These are phyloP conservation scores for Vanrija humicola DNA, from an alignment of 1,284 basidiomycete genomes.

Conservation along the genomic window DNA sequence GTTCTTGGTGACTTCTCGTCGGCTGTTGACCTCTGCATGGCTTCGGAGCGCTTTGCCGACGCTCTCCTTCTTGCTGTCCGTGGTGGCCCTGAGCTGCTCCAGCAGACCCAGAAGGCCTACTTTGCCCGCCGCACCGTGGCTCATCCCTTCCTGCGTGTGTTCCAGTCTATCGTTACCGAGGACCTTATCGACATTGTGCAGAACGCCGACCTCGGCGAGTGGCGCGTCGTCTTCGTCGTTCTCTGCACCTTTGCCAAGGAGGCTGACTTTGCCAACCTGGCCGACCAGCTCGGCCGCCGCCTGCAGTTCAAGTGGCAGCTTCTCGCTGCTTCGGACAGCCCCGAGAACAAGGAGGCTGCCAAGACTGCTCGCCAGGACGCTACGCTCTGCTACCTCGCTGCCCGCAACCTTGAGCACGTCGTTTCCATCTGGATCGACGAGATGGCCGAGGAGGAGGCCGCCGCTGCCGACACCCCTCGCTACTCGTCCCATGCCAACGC, in stretches of 20 bases:
- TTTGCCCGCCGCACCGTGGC: slow-evolving; percentile 75
- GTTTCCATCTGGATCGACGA: slow-evolving; percentile 92
- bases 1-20: slow-evolving; percentile 92
- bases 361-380: slow-evolving; percentile 78
- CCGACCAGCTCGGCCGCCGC: slow-evolving; percentile 87
- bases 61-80: slow-evolving; percentile 89
- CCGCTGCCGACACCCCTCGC: slow-evolving; percentile 51
- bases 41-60: slow-evolving; percentile 85
- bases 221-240: slow-evolving; percentile 96
- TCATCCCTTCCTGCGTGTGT: slow-evolving; percentile 85
- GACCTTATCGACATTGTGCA: slow-evolving; percentile 91
- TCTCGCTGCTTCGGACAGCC: slow-evolving; percentile 54
- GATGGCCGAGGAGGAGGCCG: slow-evolving; percentile 75
- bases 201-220: slow-evolving; percentile 90
- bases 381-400: slow-evolving; percentile 86
- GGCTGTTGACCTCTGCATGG: slow-evolving; percentile 87
- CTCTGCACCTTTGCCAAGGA: slow-evolving; percentile 87
- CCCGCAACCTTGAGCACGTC: slow-evolving; percentile 81
- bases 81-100: slow-evolving; percentile 84
- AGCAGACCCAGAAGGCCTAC: slow-evolving; percentile 87
- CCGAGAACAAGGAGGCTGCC: slow-evolving; percentile 51
- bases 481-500: slow-evolving; percentile 86
- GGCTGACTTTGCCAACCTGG: slow-evolving; percentile 79
- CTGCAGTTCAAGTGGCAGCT: slow-evolving; percentile 76
- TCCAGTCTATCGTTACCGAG: slow-evolving; percentile 91